These are phyloP conservation scores for Ophiostoma quercus DNA, from an alignment of 2,329 filamentous ascomycete species.

Conservation along the genomic window DNA sequence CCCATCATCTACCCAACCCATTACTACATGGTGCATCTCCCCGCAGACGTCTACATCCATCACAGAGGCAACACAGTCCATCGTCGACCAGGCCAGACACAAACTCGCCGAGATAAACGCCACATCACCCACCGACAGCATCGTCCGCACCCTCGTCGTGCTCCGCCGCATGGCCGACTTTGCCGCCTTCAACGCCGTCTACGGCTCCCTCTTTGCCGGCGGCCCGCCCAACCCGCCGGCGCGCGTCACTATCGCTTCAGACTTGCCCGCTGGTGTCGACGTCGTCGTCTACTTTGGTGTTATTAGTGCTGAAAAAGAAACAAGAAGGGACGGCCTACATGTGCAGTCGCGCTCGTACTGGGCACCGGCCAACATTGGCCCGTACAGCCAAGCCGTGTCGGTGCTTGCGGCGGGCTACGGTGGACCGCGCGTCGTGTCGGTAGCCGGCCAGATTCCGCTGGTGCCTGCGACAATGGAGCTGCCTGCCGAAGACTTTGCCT, in stretches of 20 bases:
- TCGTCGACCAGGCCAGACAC: slow-evolving; percentile 43
- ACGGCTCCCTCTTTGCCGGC: slow-evolving; percentile 63
- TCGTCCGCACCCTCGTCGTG: slow-evolving; percentile 59
- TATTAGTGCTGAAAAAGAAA: not conserved
- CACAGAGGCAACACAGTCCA: slow-evolving; percentile 43
- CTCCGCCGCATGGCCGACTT: slow-evolving; percentile 80
- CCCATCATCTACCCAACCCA: not conserved
- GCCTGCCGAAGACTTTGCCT: slow-evolving; percentile 37
- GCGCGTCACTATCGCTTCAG: slow-evolving; percentile 69
- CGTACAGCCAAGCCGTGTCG: slow-evolving; percentile 84
- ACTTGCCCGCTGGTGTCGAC: slow-evolving; percentile 55
- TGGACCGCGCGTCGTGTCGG: slow-evolving; percentile 46
- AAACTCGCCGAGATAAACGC: slow-evolving; percentile 33
- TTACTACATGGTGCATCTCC: slow-evolving; percentile 33
- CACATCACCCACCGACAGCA: slow-evolving; percentile 35
- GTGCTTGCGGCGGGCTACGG: slow-evolving; percentile 33
- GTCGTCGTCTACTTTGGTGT: slow-evolving; percentile 48
- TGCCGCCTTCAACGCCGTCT: slow-evolving; percentile 65
- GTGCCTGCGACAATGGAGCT: slow-evolving; percentile 72
- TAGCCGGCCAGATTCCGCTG: slow-evolving; percentile 90
- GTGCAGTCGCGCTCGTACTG: slow-evolving; percentile 94
- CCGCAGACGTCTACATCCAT: slow-evolving; percentile 25
- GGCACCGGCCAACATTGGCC: slow-evolving; percentile 96
- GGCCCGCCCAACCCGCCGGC: slow-evolving; percentile 79
- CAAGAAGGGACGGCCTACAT: slow-evolving; percentile 58